phyloP scores from a whole-genome alignment of 2,329 filamentous ascomycete genomes.

The Trichoderma sp. region DNA sequence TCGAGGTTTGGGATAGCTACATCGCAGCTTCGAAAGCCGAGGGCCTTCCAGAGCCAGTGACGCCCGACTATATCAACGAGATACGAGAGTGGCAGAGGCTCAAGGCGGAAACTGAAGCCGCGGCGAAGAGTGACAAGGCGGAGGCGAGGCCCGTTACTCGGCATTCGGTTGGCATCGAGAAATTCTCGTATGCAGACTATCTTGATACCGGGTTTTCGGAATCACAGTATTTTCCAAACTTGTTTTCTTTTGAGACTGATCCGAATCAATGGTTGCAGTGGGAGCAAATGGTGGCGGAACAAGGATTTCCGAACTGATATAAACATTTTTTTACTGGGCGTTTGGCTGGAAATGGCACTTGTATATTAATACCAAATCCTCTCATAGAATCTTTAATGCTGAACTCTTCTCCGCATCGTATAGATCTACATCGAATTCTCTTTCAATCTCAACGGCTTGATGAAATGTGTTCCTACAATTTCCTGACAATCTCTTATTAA shows the following conservation, averaged over 20 bases:
- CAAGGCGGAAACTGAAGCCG: neutral
- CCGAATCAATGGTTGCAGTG: constrained; percentile 6
- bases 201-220: neutral
- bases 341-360: neutral
- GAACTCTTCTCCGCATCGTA: no score
- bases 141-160: neutral
- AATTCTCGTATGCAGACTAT: neutral
- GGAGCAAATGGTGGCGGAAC: constrained; percentile 4
- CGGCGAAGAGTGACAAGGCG: neutral
- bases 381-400: neutral
- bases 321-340: neutral
- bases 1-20: neutral
- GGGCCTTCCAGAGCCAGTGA: neutral
- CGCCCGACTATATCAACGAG: neutral
- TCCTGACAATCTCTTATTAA: no score
- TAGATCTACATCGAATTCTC: no score
- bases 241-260: constrained; percentile 1
- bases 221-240: neutral
- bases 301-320: neutral
- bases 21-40: neutral
- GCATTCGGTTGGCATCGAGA: neutral
- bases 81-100: neutral
- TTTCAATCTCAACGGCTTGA: no score
- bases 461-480: no score
- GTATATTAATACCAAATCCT: neutral